phyloP scores from a whole-genome alignment of 148 eudicot species.

The Chenopodium quinoa region DNA sequence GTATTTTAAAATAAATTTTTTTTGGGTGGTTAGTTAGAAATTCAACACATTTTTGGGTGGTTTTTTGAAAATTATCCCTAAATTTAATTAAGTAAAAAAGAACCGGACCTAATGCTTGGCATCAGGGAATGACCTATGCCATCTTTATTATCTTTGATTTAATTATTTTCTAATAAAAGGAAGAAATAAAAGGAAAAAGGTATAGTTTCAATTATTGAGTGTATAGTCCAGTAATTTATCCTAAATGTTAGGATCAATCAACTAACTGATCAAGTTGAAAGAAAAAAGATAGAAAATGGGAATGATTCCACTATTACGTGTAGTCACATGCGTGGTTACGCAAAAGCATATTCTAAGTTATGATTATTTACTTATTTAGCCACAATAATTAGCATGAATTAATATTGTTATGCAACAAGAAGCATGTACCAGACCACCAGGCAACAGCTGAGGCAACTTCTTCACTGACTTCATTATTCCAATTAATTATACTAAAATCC shows the following conservation, averaged over 20 bases:
- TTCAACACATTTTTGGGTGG: no score
- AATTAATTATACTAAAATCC: background rate
- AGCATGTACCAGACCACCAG: conserved; percentile 6
- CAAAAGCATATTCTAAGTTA: background rate
- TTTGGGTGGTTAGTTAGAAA: no score
- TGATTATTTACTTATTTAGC: background rate
- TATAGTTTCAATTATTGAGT: background rate
- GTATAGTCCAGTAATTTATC: background rate
- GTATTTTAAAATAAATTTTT: no score
- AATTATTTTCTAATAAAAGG: no score
- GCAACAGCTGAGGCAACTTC: background rate
- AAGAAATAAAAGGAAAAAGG: no score
- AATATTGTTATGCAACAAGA: background rate
- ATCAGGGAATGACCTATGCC: no score
- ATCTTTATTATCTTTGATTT: no score
- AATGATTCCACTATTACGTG: conserved; percentile 5
- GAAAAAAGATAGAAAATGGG: background rate
- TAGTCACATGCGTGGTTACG: conserved; percentile 9
- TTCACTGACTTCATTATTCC: background rate
- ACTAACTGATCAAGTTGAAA: background rate
- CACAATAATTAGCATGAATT: background rate
- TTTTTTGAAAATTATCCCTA: no score
- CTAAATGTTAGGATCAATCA: background rate
- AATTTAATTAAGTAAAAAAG: no score
- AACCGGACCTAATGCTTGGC: no score